phyloP scores from a whole-genome alignment of 148 eudicot genomes.

The Rhododendron ovatum region DNA sequence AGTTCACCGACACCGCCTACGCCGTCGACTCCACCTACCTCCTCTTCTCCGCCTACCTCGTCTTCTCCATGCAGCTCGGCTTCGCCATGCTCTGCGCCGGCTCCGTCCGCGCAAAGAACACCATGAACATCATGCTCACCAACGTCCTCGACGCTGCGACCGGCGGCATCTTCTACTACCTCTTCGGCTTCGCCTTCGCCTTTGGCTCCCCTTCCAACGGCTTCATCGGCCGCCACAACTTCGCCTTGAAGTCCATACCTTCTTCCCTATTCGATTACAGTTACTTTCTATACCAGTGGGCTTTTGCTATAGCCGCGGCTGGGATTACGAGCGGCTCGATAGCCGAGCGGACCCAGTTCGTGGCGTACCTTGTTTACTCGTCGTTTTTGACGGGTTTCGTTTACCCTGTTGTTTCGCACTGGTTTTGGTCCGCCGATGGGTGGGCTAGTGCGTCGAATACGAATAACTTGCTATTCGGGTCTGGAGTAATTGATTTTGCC shows the following conservation, averaged over 20 bases:
- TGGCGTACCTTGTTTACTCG: constrained; percentile 60
- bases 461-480: constrained; percentile 31
- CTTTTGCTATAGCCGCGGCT: constrained; percentile 74
- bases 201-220: constrained; percentile 58
- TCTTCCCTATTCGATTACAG: constrained; percentile 27
- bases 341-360: constrained; percentile 69
- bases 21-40: constrained; percentile 67
- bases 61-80: constrained; percentile 85
- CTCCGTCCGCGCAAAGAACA: constrained; percentile 80
- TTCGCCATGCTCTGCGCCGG: constrained; percentile 91
- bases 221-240: constrained; percentile 52
- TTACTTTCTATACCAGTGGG: constrained; percentile 64
- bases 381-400: constrained; percentile 65
- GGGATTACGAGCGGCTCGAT: constrained; percentile 72
- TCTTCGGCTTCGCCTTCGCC: constrained; percentile 73
- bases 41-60: constrained; percentile 76
- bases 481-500: constrained; percentile 54
- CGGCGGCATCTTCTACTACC: constrained; percentile 64
- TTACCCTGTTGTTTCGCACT: constrained; percentile 62
- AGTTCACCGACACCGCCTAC: constrained; percentile 32
- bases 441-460: constrained; percentile 47
- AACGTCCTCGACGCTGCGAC: constrained; percentile 82
- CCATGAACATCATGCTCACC: constrained; percentile 86
- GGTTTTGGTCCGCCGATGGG: constrained; percentile 66
- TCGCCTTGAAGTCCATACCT: constrained; percentile 41